Conservation (phyloP, 2,329 filamentous ascomycete species). For the Dactylellina cionopaga region DNA sequence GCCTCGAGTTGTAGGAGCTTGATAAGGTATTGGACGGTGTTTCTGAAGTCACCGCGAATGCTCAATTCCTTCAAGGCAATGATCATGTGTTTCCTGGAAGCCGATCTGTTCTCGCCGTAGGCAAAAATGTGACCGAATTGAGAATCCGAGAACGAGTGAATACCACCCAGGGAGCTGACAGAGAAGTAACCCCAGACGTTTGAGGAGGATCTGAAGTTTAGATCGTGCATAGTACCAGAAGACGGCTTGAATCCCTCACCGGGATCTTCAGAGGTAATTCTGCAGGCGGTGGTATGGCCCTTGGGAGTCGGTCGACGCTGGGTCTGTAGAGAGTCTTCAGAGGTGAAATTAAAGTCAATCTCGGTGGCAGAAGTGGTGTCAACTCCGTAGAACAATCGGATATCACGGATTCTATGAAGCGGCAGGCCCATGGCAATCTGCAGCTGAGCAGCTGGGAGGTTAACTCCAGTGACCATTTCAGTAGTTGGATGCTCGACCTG, state of each 20-base stretch:
- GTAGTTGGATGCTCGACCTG: slow-evolving; percentile 99
- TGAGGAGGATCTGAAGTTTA: slow-evolving; percentile 98
- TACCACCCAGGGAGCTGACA: slow-evolving; percentile 92
- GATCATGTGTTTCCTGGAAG: slow-evolving; percentile 98
- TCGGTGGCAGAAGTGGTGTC: slow-evolving; percentile 85
- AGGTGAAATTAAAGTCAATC: slow-evolving; percentile 97
- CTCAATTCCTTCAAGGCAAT: slow-evolving; percentile 97
- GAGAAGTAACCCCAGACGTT: slow-evolving; percentile 99
- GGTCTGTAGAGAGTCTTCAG: slow-evolving; percentile 79
- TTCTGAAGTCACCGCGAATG: slow-evolving; percentile 99
- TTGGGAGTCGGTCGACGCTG: slow-evolving; percentile 92
- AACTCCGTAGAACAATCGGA: slow-evolving; percentile 92
- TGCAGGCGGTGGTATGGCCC: slow-evolving; percentile 96
- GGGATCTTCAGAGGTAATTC: slow-evolving; percentile 98
- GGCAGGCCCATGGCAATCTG: slow-evolving; percentile 99
- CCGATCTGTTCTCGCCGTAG: slow-evolving; percentile 95
- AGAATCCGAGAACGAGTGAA: slow-evolving; percentile 98
- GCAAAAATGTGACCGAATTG: slow-evolving; percentile 99
- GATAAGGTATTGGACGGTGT: slow-evolving; percentile 97
- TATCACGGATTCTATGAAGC: slow-evolving; percentile 93
- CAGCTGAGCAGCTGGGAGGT: slow-evolving; percentile 94
- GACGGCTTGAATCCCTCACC: slow-evolving; percentile 99
- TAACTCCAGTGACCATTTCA: slow-evolving; percentile 98
- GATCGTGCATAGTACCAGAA: slow-evolving; percentile 97
- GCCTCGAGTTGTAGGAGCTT: slow-evolving; percentile 98